These are phyloP conservation scores for Gigaspora rosea DNA, from an alignment of 192 early-diverging fungal species.

Conservation along the genomic window DNA sequence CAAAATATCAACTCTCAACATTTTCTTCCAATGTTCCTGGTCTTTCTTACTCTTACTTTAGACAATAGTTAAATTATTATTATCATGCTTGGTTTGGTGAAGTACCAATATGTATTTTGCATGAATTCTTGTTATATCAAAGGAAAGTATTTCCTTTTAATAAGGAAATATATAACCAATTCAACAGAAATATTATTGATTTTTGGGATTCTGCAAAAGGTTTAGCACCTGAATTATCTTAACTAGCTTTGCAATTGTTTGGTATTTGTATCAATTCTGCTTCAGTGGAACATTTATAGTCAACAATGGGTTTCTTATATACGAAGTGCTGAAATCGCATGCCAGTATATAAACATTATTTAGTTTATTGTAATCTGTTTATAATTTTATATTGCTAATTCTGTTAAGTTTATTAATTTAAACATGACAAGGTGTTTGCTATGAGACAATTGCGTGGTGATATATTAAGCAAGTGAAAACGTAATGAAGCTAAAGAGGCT, in stretches of 20 bases:
- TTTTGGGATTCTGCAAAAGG: not conserved
- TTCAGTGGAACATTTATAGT: not conserved
- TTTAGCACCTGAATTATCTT: not conserved
- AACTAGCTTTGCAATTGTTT: not conserved
- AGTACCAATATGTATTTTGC: not conserved
- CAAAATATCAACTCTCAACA: not conserved
- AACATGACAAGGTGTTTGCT: slow-evolving; percentile 17
- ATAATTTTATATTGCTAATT: not conserved
- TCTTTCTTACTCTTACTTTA: not conserved
- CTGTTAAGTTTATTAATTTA: not conserved
- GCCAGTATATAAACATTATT: not conserved
- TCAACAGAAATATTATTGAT: not conserved
- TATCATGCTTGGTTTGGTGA: not conserved
- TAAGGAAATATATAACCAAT: not conserved
- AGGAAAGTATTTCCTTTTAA: not conserved
- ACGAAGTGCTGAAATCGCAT: not conserved
- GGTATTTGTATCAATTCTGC: no score
- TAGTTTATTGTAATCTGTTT: not conserved
- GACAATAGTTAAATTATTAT: not conserved
- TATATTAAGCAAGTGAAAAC: slow-evolving; percentile 6
- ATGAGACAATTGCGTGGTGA: slow-evolving; percentile 11
- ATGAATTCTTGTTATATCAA: not conserved
- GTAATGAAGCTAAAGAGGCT: not conserved
- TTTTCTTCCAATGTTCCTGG: not conserved
- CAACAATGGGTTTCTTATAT: slow-evolving; percentile 8